Percentiles rank a stretch among this genome's conserved stretches.
Conservation (phyloP, 1,139 yeast genomes). For the Kodamaea derodonti region DNA sequence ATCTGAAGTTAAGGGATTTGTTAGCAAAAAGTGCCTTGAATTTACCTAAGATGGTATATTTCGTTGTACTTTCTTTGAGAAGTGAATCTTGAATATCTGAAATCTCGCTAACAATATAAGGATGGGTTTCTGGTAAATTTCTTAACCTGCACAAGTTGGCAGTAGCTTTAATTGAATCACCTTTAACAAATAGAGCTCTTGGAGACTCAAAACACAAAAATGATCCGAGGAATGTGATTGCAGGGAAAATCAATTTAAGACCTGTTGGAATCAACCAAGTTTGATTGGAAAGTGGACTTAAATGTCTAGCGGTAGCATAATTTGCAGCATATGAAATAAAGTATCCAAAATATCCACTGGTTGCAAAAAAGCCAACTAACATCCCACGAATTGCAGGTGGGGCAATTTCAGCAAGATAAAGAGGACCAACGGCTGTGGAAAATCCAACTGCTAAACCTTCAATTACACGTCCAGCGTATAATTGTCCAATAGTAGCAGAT, state of each 20-base stretch:
- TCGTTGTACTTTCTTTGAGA: conserved; percentile 34
- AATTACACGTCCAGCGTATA: conserved; percentile 51
- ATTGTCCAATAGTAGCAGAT: conserved; percentile 42
- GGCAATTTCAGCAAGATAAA: conserved; percentile 51
- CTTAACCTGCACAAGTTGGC: conserved; percentile 43
- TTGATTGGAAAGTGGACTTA: conserved; percentile 20
- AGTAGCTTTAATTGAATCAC: conserved; percentile 32
- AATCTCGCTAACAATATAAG: conserved; percentile 49
- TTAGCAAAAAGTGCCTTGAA: conserved; percentile 32
- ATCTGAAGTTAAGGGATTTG: conserved; percentile 40
- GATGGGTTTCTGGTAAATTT: conserved; percentile 46
- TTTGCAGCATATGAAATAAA: conserved; percentile 50
- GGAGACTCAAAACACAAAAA: conserved; percentile 41
- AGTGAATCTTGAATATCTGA: conserved; percentile 48
- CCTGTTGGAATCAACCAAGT: conserved; percentile 41
- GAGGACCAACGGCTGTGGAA: conserved; percentile 57
- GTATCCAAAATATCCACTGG: conserved; percentile 53
- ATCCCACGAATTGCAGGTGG: conserved; percentile 54
- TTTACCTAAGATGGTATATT: conserved; percentile 11
- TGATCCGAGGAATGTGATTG: conserved; percentile 35
- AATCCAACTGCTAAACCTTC: conserved; percentile 57
- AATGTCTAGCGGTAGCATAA: conserved; percentile 37
- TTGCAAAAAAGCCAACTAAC: conserved; percentile 48
- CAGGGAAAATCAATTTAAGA: conserved; percentile 41
- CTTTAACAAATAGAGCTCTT: conserved; percentile 41